A percentile compares a stretch with the other conserved stretches of the same genome.
phyloP scores from a whole-genome alignment of 2,329 filamentous ascomycete genomes.

The Apiospora hydei region DNA sequence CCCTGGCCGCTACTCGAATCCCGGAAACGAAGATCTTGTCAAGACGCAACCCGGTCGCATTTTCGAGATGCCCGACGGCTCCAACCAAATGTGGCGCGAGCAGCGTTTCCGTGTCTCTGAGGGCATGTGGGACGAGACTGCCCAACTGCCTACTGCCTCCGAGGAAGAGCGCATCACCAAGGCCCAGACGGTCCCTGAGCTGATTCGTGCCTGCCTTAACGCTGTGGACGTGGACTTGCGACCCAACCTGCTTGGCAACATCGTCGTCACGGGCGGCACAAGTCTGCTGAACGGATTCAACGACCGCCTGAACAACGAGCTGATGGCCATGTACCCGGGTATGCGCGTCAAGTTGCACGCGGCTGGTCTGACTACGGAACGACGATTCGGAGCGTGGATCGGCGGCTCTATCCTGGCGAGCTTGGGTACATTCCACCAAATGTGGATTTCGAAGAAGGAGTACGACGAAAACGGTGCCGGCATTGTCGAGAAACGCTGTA shows the following conservation, averaged over 20 bases:
- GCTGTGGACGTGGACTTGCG: conserved; percentile 90
- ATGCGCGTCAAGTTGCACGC: conserved; percentile 89
- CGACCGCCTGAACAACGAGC: conserved; percentile 85
- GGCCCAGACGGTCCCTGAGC: conserved; percentile 81
- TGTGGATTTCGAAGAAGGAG: conserved; percentile 98
- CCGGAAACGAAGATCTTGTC: conserved; percentile 79
- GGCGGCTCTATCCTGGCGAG: conserved; percentile 95
- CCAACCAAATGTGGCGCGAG: conserved; percentile 91
- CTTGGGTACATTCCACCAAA: conserved; percentile 97
- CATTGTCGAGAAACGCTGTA: conserved; percentile 96
- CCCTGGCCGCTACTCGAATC: conserved; percentile 69
- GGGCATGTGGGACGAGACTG: conserved; percentile 87
- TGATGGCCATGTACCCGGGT: conserved; percentile 82
- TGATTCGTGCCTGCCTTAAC: conserved; percentile 79
- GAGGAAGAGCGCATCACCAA: conserved; percentile 62
- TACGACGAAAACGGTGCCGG: conserved; percentile 92
- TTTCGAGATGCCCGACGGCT: conserved; percentile 97
- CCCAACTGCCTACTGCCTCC: conserved; percentile 60
- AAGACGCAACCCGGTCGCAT: conserved; percentile 79
- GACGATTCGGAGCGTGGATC: conserved; percentile 94
- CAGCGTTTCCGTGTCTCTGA: conserved; percentile 89
- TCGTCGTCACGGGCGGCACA: conserved; percentile 90
- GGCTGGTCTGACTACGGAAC: conserved; percentile 83
- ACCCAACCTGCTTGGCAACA: conserved; percentile 82
- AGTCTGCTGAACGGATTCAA: conserved; percentile 91